Base-by-base conservation (phyloP, 371 early-diverging fungal genomes). In the Mortierella polycephala region DNA sequence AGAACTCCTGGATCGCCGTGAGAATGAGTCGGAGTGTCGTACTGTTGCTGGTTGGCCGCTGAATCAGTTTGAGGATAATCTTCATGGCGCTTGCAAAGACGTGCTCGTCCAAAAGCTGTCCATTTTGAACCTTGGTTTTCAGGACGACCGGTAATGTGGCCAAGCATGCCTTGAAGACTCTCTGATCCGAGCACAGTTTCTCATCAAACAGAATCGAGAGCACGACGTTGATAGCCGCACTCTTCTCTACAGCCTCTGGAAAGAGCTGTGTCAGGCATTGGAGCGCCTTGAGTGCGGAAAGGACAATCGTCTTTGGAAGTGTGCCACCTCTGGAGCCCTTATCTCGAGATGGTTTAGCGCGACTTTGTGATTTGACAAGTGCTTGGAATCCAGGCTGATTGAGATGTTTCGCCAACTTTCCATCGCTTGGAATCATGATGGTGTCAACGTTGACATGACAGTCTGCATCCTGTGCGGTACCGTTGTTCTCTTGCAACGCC, bases 101-200 rank as follows among this genome's bases (percentile, higher is more conserved):
- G 7, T 68, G 66, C n/a, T 64, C 65, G 9, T 82, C 81, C 52
- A 80, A 53, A 14, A 83, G 71, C 14, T 69, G 61, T 10, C 69
- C 81, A 45, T 80, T 53, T 23, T 64, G 62, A 12, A 77, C 62
- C 56, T 75, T 77, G 44, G 72, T 63, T 56, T 79, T 82, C 41
- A 87, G 60, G 8, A 81, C 60, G 7, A 63, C 67, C 0, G 83
- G 83, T 1, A 87, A 62, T 30, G 85, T 63, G 9, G 64, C 68
- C 20, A 88, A 57, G 21, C 71, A 75, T 4, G 77, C 72, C 68
- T 87, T 87, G 47, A 88, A 70, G 0, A 88, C 83, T 10, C 85
- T 73, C 18, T 84, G 82, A 54, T 86, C 86, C 0, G 85, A 73
- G 64, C 82, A 82, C 13, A 82, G 53, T 7, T 59, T 61, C 13